phyloP scores from a whole-genome alignment of 805 yeast genomes.

The Hanseniaspora nectarophila region DNA sequence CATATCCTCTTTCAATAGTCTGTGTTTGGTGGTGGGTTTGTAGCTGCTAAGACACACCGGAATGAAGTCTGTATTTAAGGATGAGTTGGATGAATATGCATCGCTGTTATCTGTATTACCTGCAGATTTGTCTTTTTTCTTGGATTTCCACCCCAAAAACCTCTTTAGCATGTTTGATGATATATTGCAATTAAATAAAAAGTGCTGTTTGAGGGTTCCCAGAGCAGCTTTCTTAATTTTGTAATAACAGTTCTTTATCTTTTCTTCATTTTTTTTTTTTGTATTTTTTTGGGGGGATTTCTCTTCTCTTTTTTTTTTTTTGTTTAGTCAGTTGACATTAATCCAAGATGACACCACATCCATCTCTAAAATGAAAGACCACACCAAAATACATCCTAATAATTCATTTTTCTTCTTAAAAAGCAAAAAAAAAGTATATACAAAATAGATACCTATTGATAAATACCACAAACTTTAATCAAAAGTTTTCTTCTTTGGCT shows the following conservation, averaged over 20 bases:
- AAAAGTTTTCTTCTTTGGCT: slow-evolving; percentile 83
- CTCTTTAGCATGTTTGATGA: slow-evolving; percentile 1
- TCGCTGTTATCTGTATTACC: not conserved
- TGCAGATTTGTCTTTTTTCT: not conserved
- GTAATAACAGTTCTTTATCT: no score
- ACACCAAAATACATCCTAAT: no score
- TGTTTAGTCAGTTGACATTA: no score
- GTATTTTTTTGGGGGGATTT: no score
- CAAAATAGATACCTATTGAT: not conserved
- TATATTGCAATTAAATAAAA: no score
- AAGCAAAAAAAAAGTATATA: not conserved
- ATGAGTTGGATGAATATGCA: not conserved
- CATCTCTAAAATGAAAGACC: no score
- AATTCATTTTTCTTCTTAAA: no score
- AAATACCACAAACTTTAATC: slow-evolving; percentile 28
- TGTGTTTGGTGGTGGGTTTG: slow-evolving; percentile 41
- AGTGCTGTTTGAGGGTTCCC: no score
- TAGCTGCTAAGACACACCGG: slow-evolving; percentile 51
- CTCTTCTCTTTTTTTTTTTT: no score
- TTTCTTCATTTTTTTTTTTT: no score
- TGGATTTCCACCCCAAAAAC: not conserved
- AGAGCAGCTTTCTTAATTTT: no score
- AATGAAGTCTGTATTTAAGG: not conserved
- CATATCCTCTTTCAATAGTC: slow-evolving; percentile 46
- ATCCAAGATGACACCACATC: no score